Base-by-base conservation (phyloP, 371 early-diverging fungal species). In the Mucor indicus region DNA sequence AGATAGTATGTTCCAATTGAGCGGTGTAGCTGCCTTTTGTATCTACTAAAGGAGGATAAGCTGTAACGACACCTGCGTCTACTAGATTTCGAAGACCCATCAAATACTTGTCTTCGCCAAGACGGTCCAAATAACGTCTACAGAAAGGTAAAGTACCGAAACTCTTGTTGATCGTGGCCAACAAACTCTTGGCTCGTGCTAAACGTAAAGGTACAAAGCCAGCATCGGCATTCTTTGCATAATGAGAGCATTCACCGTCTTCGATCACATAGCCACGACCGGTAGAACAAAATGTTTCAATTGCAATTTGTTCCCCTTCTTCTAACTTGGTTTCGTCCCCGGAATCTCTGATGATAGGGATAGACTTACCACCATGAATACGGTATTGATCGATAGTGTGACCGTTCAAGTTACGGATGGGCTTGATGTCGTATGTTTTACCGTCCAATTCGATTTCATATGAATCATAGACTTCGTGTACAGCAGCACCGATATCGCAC, bases 241-340 rank as follows among this genome's bases (percentile, higher is more conserved):
- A 99, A 61, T 99, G 99, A 45, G 92, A 91, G 65, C 94, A 95
- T 62, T 95, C 96, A 52, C 87, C 84, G 52, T 93, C 95, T 57
- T 99, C 98, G 45, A 78, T 65, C 3, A 99, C 98, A 50, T 77
- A 84, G 11, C 98, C 99, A 35, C 81, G 86, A n/a, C 99, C 99
- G 1, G 99, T 99, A 44, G 86, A 90, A 51, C 99, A 98, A 72
- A 99, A 99, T 13, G 99, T 99, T 71, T 99, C 99, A 59, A 99
- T 95, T 30, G 99, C 99, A 69, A 89, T 90, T 57, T 89, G 87
- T 70, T 98, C 98, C 50, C 95, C 96, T 76, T 95, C 98, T 80
- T 94, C 96, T 85, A 99, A 90, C 70, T 92, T 93, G 19, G 97
- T 95, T 43, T 85, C 81, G 63, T 98, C 98, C 16, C 87, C 85